These are phyloP conservation scores for Lineolata rhizophorae DNA, from an alignment of 495 filamentous ascomycete species.

Conservation along the genomic window DNA sequence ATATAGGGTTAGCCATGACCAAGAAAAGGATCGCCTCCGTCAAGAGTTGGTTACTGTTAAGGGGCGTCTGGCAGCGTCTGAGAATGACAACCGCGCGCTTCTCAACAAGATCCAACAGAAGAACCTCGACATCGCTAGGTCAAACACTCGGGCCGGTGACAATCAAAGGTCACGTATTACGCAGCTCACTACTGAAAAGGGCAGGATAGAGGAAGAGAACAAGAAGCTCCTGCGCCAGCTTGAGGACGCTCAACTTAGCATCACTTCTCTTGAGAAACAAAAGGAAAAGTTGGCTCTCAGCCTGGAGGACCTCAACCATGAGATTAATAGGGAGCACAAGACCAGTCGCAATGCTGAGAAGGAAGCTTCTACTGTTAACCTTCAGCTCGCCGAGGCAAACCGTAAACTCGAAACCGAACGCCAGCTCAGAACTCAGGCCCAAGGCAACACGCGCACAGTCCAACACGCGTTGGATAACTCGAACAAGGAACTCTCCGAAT, in stretches of 20 bases:
- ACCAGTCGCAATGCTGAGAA: constrained; percentile 81
- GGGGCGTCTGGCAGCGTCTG: constrained; percentile 74
- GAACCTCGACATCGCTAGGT: constrained; percentile 85
- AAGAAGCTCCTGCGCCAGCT: constrained; percentile 62
- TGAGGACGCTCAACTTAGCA: constrained; percentile 66
- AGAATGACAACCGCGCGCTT: constrained; percentile 90
- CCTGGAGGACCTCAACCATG: constrained; percentile 85
- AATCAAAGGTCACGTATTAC: constrained; percentile 57
- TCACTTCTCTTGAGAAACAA: constrained; percentile 80
- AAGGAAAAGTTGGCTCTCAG: constrained; percentile 81
- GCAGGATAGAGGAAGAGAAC: constrained; percentile 64
- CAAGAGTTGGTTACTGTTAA: constrained; percentile 83
- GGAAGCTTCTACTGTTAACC: constrained; percentile 54
- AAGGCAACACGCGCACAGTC: constrained; percentile 62
- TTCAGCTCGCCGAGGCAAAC: constrained; percentile 76
- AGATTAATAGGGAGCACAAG: constrained; percentile 78
- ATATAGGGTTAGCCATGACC: constrained; percentile 70
- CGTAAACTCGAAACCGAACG: constrained; percentile 76
- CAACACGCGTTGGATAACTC: constrained; percentile 55
- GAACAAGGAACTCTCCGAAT: constrained; percentile 57
- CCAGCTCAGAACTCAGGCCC: constrained; percentile 67
- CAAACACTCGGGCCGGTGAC: constrained; percentile 68
- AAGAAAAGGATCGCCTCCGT: constrained; percentile 81
- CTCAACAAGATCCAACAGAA: constrained; percentile 96
- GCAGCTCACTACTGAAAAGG: constrained; percentile 64